Base-by-base conservation (phyloP, 2,329 filamentous ascomycete genomes). In the Endothia cerciana region DNA sequence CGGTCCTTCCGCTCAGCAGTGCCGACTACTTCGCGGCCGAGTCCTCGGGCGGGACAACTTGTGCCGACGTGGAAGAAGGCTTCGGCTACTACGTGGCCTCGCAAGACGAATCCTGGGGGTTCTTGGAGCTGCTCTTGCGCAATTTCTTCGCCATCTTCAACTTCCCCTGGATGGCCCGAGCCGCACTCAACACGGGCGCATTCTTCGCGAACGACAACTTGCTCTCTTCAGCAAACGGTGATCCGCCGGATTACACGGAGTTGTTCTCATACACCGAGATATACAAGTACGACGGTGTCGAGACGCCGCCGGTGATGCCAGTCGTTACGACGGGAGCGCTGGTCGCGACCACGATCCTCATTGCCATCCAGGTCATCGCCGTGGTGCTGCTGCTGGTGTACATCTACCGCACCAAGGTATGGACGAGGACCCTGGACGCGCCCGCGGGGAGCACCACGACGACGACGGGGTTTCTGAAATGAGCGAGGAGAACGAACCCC, bases 131-230 rank as follows among this genome's bases (percentile, higher is more conserved):
- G 5, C 13, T 49, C 11, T 4, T 40, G 47, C 25, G 19, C 5
- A 10, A 11, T 6, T 62, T 62, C 49, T 62, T 65, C 10, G 2
- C 1, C 10, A 17, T 33, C n/a, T 65, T 63, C 60, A 30, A 28
- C 28, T 28, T 25, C 7, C 25, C 25, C 19, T 41, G 7, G 40
- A 25, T 22, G 25, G 64, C 43, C 60, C 47, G 40, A 19, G 64
- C 60, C 3, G 38, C 41, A 19, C 51, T 66, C 40, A 51, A 61
- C 22, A 66, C 62, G 4, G 75, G 75, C 1, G 76, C 77, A 8
- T 78, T 74, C 65, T 72, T 77, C 6, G 70, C 70, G 13, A 63
- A 71, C n/a, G 65, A 71, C 7, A 71, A 75, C 22, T 66, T 72
- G 0, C 67, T 77, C 53, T 36, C 30, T 15, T 2, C 7, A 22